Base-by-base conservation (phyloP, 495 filamentous ascomycete genomes). In the Physcia stellaris region DNA sequence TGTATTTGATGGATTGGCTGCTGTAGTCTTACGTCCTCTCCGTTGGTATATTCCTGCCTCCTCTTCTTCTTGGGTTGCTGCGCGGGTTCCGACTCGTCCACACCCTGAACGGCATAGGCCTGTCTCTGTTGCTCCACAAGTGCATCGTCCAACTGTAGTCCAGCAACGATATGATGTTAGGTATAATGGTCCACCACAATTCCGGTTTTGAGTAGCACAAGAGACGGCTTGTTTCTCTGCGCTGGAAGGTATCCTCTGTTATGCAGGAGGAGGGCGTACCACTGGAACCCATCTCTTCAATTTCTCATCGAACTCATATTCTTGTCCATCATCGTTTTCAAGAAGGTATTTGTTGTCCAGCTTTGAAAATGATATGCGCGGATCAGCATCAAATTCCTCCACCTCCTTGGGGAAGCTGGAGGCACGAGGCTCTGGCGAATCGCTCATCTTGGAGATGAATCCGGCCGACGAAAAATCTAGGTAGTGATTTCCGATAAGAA, bases 321-420 rank as follows among this genome's bases (percentile, higher is more conserved):
- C 87, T 35, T 73, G 66, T 16, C 84, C 87, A 56, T 87, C 76
- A 12, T 87, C 84, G 19, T 83, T 76, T 39, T 94, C 87, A 0
- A 92, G 71, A 17, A 87, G 73, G 58, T 77, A 86, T 51, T 83
- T 88, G 43, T 75, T 64, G 57, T 86, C 79, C 37, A 82, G 60
- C 50, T 75, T 80, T 3, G 83, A 90, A 61, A 76, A 94, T 0
- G 84, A 86, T 45, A 95, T 80, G 43, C 88, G 83, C 17, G 79
- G 69, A 53, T 96, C 88, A 40, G 63, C 61, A 42, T 81, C 77
- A 55, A 96, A 94, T 20, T 88, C 75, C 42, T 75, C 64, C 2
- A 70, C 70, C 43, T 83, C 70, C 35, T 70, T 74, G 15, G 84
- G 84, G 43, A 90, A 88, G 42, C 47, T 58, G 47, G 50, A 53